Evolutionary conservation across 108 stramenopile genomes (phyloP), one percentile per base, ranked within the genome.

Genomic region (Conticribra guillardii): DNA sequence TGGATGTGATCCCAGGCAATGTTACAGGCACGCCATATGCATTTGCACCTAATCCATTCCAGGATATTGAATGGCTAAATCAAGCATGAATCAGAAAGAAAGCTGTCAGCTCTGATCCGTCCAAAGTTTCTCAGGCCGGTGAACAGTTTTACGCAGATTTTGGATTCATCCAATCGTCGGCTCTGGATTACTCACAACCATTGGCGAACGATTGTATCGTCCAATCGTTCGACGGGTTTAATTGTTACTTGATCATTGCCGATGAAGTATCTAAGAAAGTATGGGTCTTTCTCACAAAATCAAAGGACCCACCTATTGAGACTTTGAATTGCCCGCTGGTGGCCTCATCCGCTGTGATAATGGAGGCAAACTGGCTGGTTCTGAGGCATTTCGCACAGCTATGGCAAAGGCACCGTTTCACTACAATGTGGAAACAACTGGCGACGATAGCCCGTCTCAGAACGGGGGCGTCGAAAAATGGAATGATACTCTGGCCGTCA

Each of bases 241-340:
- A 44, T n/a, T 61, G 41, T 11, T 61, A 61, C 22, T 21, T 61
- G 22, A 34, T 21, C n/a, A 19, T 61, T 17, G 45, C 45, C 11
- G 60, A 61, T 16, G 18, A 61, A 24, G 33, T 21, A 0, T 41
- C 41, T 4, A 22, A 22, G 46, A 16, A 61, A 23, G 23, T 33
- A 61, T 61, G 60, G 60, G 37, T 61, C 22, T 61, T 61, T 33
- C 44, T 45, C 16, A 61, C 60, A 46, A 61, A 61, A 46, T 45
- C 60, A 15, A 61, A 61, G 60, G 22, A 61, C 7, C 60, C 60
- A 21, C 60, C 60, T 21, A 22, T 61, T 7, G 60, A 46, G 3
- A 46, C n/a, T 61, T 41, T 19, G 60, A 22, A 14, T 41, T 45
- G 22, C 0, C 7, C 9, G 30, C 41, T 2, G 60, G 60, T 24